Evolutionary conservation across 768 basidiomycete genomes (phyloP).

Genomic region (Trametes cingulata): DNA sequence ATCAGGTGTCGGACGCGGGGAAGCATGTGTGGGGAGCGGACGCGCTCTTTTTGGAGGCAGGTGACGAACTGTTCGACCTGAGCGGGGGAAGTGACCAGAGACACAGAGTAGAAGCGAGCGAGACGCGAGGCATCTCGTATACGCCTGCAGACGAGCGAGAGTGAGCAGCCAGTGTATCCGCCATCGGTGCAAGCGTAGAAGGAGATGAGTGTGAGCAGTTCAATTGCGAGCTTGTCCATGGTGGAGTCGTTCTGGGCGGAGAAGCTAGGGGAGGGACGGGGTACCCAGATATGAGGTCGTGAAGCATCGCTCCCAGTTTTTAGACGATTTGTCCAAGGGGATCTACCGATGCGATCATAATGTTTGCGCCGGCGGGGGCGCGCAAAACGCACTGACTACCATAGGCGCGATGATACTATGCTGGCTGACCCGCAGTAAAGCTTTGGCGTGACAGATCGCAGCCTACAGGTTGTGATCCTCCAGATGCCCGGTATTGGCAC

Average conservation of each 20-base stretch:
- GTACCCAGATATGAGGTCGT: no score
- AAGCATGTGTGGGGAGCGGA: constrained; percentile 6
- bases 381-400: no score
- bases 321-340: no score
- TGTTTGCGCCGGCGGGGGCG: no score
- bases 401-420: no score
- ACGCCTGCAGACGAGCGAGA: constrained; percentile 20
- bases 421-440: no score
- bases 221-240: constrained; percentile 19
- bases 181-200: constrained; percentile 21
- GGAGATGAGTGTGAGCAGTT: constrained; percentile 17
- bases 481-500: no score
- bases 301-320: no score
- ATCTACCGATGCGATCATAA: no score
- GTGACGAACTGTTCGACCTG: constrained; percentile 16
- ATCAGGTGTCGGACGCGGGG: constrained; percentile 20
- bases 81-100: constrained; percentile 10
- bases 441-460: no score
- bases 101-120: constrained; percentile 18
- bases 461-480: no score
- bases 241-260: background rate
- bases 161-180: constrained; percentile 16
- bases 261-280: no score
- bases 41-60: constrained; percentile 13
- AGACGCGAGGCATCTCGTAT: constrained; percentile 17